A percentile compares a stretch with the other conserved stretches of the same genome.
Evolutionary conservation across 2,329 filamentous ascomycete species (phyloP).

Genomic region (Fusarium sambucinum): DNA sequence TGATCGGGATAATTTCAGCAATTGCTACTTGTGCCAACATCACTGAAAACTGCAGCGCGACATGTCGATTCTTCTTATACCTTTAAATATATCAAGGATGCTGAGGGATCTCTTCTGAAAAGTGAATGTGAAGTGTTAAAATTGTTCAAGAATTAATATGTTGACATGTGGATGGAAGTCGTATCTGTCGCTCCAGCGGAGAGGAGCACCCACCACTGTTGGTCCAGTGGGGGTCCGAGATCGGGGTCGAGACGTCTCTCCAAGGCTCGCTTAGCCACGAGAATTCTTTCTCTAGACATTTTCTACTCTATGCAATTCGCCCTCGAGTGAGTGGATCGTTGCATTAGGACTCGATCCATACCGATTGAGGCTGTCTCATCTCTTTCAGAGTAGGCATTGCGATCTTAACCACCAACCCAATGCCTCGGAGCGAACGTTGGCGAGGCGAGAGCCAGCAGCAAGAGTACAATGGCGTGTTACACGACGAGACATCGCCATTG

Average conservation of each 20-base stretch:
- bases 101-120: neutral
- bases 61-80: neutral
- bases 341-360: constrained; percentile 3
- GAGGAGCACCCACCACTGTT: neutral
- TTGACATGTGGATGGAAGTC: neutral
- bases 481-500: constrained; percentile 36
- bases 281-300: constrained; percentile 25
- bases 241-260: constrained; percentile 16
- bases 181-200: neutral
- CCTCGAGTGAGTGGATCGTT: constrained; percentile 24
- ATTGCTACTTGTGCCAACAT: neutral
- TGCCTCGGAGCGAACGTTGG: constrained; percentile 23
- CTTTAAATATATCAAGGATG: too few relatives aligned
- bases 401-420: neutral
- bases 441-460: constrained; percentile 16
- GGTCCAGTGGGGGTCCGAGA: constrained; percentile 15
- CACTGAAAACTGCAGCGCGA: neutral
- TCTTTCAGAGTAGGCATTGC: neutral
- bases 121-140: neutral
- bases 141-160: neutral
- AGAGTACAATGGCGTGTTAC: constrained; percentile 22
- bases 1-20: neutral
- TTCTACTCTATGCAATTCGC: constrained; percentile 9
- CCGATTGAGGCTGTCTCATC: neutral
- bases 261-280: constrained; percentile 10